A percentile compares a stretch with the other conserved stretches of the same genome.
Evolutionary conservation across 2,329 filamentous ascomycete species (phyloP).

Genomic region (Ceratocystis alfenasii): DNA sequence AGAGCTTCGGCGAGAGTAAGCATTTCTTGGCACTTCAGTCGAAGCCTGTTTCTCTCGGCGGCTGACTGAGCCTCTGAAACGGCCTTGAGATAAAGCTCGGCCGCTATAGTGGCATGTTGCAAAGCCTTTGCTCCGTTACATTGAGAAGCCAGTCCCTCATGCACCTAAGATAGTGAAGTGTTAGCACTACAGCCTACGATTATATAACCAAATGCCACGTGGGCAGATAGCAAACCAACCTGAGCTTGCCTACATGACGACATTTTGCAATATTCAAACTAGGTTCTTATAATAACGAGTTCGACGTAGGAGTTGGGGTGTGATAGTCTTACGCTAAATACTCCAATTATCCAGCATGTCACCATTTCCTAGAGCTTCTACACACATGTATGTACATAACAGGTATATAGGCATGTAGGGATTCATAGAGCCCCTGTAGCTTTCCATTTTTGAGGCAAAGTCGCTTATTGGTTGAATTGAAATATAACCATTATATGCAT

Average conservation of each 20-base stretch:
- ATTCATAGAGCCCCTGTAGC: background rate
- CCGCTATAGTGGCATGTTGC: slow-evolving; percentile 60
- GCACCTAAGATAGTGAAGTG: slow-evolving; percentile 27
- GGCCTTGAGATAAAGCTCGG: slow-evolving; percentile 72
- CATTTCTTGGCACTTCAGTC: slow-evolving; percentile 55
- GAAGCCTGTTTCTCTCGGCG: slow-evolving; percentile 54
- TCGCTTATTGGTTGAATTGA: background rate
- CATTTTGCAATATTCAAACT: background rate
- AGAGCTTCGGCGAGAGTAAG: slow-evolving; percentile 63
- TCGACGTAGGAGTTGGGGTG: background rate
- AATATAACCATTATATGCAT: background rate
- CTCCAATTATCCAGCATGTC: background rate
- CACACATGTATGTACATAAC: background rate
- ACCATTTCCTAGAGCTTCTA: background rate
- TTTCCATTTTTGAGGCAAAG: background rate
- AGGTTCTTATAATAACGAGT: background rate
- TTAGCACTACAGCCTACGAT: background rate
- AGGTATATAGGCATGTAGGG: background rate
- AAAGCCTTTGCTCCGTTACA: slow-evolving; percentile 47
- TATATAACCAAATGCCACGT: background rate
- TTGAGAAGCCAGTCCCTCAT: slow-evolving; percentile 31
- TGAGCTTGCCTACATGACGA: slow-evolving; percentile 3
- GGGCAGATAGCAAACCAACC: background rate
- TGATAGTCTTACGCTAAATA: background rate
- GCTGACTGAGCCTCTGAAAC: slow-evolving; percentile 47